Evolutionary conservation across 2,329 filamentous ascomycete species (phyloP).

Genomic region (Fusarium xylarioides): DNA sequence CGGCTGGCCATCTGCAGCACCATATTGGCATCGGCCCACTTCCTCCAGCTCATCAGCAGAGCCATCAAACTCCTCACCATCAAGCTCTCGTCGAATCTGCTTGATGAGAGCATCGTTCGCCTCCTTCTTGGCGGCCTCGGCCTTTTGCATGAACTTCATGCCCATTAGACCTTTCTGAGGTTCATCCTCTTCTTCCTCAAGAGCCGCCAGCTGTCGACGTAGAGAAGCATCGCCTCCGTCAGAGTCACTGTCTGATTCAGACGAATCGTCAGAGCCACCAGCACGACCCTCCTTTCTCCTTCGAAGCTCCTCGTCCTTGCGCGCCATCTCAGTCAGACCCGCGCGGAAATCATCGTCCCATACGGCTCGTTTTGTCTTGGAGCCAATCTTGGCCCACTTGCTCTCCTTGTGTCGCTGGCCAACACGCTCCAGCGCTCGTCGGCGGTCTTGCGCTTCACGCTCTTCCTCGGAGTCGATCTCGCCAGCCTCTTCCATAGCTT

Average conservation of each 20-base stretch:
- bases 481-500: slow-evolving; percentile 64
- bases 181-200: slow-evolving; percentile 58
- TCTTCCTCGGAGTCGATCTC: slow-evolving; percentile 73
- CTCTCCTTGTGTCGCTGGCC: slow-evolving; percentile 86
- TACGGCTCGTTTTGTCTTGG: slow-evolving; percentile 78
- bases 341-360: slow-evolving; percentile 90
- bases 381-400: slow-evolving; percentile 90
- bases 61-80: slow-evolving; percentile 64
- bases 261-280: slow-evolving; percentile 60
- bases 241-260: slow-evolving; percentile 63
- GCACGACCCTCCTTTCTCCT: slow-evolving; percentile 79
- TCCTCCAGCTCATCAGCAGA: slow-evolving; percentile 63
- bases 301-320: slow-evolving; percentile 82
- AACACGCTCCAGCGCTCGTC: slow-evolving; percentile 84
- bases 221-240: slow-evolving; percentile 66
- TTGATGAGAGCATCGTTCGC: slow-evolving; percentile 81
- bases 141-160: slow-evolving; percentile 95
- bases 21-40: slow-evolving; percentile 76
- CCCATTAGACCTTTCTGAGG: slow-evolving; percentile 75
- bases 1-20: slow-evolving; percentile 53
- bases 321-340: slow-evolving; percentile 82
- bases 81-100: slow-evolving; percentile 76
- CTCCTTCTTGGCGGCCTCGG: slow-evolving; percentile 79
- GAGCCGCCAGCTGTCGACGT: slow-evolving; percentile 55
- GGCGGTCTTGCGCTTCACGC: slow-evolving; percentile 72